Conservation (phyloP, 2,329 filamentous ascomycete species). For the Stagonosporopsis chrysanthemi region DNA sequence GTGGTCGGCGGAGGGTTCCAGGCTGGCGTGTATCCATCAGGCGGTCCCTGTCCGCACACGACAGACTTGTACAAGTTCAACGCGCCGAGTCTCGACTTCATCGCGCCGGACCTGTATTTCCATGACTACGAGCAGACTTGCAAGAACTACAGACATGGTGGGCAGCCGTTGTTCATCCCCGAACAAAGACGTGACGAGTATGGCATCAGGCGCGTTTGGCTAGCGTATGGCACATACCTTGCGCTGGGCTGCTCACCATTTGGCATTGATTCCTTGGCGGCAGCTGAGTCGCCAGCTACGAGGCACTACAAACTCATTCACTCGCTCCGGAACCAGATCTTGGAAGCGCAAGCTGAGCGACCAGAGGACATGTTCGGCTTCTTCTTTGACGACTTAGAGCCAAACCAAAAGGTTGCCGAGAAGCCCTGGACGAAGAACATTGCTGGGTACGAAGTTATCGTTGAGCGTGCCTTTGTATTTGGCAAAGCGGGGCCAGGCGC, state of each 20-base stretch:
- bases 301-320: constrained; percentile 53
- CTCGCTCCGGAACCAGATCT: constrained; percentile 45
- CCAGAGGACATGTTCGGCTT: constrained; percentile 49
- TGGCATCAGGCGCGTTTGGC: constrained; percentile 36
- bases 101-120: constrained; percentile 59
- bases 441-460: constrained; percentile 48
- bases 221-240: constrained; percentile 34
- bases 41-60: constrained; percentile 53
- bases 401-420: constrained; percentile 39
- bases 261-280: constrained; percentile 53
- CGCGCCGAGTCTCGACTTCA: constrained; percentile 55
- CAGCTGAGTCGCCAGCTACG: constrained; percentile 44
- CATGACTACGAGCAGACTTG: constrained; percentile 58
- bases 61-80: constrained; percentile 56
- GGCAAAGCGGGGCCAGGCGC: constrained; percentile 52
- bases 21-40: constrained; percentile 59
- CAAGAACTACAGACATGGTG: constrained; percentile 53
- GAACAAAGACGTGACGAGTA: constrained; percentile 60
- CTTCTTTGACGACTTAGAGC: constrained; percentile 52
- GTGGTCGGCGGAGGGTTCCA: constrained; percentile 54
- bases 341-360: constrained; percentile 51
- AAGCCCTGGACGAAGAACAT: constrained; percentile 43
- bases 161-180: constrained; percentile 60
- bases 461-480: constrained; percentile 57
- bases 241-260: constrained; percentile 34